Conservation (phyloP, 2,329 filamentous ascomycete genomes). For the Ustulina deusta region DNA sequence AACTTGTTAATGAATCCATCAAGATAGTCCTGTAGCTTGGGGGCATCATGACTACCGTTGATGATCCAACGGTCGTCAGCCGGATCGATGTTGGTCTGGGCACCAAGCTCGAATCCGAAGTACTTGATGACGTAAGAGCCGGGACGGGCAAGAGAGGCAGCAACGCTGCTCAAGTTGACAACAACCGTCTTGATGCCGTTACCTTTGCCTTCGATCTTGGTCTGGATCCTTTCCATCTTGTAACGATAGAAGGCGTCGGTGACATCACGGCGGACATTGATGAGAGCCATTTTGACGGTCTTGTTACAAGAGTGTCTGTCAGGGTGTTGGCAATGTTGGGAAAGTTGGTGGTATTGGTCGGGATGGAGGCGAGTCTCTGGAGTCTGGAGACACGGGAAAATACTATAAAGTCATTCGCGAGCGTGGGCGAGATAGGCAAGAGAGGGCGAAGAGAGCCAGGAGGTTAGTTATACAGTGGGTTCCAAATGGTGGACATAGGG, state of each 20-base stretch:
- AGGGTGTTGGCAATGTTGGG: conserved; percentile 34
- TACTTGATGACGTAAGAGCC: conserved; percentile 99
- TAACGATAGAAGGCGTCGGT: conserved; percentile 99
- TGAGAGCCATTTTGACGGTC: conserved; percentile 86
- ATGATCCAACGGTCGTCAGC: conserved; percentile 99
- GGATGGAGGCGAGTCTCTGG: conserved; percentile 44
- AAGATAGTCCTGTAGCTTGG: conserved; percentile 97
- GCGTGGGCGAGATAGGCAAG: conserved; percentile 50
- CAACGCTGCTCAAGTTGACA: conserved; percentile 95
- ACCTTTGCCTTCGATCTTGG: conserved; percentile 99
- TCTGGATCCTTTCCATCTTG: conserved; percentile 99
- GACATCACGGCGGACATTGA: conserved; percentile 99
- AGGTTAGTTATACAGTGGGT: conserved; percentile 67
- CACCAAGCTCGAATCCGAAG: conserved; percentile 98
- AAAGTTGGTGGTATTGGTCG: conserved; percentile 32
- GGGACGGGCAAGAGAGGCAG: conserved; percentile 89
- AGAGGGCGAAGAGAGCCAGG: conserved; percentile 57
- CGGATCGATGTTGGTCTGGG: conserved; percentile 97
- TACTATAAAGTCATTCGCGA: conserved; percentile 50
- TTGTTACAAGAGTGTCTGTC: conserved; percentile 45
- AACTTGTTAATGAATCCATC: conserved; percentile 99
- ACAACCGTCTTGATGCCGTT: conserved; percentile 99
- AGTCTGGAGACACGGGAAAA: conserved; percentile 37
- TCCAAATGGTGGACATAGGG: conserved; percentile 68
- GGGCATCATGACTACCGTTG: conserved; percentile 95